These are phyloP conservation scores for Harringtonia aguacate DNA, from an alignment of 2,329 filamentous ascomycete genomes.

Conservation along the genomic window DNA sequence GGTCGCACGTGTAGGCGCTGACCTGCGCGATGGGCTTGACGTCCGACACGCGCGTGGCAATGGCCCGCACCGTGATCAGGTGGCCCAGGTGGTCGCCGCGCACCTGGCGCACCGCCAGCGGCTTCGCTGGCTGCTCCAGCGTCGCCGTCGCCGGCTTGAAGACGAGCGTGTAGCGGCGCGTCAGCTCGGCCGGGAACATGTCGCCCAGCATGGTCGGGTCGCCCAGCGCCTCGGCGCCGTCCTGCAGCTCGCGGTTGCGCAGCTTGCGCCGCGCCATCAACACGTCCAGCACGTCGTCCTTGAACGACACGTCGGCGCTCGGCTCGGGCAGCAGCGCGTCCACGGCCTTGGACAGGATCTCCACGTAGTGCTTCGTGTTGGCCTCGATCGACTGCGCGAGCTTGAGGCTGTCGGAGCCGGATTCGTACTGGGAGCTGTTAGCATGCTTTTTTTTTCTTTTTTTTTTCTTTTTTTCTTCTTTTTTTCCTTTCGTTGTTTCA, in stretches of 20 bases:
- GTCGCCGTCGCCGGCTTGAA: slow-evolving; percentile 84
- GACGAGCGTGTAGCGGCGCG: slow-evolving; percentile 85
- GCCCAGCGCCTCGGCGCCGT: slow-evolving; percentile 53
- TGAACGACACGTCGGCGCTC: slow-evolving; percentile 76
- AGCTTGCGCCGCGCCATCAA: slow-evolving; percentile 86
- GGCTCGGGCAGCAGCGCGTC: slow-evolving; percentile 78
- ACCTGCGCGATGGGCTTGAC: slow-evolving; percentile 97
- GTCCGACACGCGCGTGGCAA: slow-evolving; percentile 89
- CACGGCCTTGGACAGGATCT: slow-evolving; percentile 78
- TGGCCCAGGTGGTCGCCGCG: slow-evolving; percentile 86
- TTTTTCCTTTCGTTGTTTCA: no score
- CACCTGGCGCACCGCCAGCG: slow-evolving; percentile 84
- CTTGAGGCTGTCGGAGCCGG: slow-evolving; percentile 54
- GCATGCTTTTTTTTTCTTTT: no score
- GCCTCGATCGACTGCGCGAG: slow-evolving; percentile 76
- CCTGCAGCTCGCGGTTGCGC: slow-evolving; percentile 67
- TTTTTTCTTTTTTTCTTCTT: no score
- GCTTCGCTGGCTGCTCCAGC: slow-evolving; percentile 49
- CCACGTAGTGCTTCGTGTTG: slow-evolving; percentile 93
- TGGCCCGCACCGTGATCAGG: slow-evolving; percentile 88
- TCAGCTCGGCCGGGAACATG: slow-evolving; percentile 85
- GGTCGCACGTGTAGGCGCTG: slow-evolving; percentile 94
- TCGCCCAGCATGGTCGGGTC: slow-evolving; percentile 58
- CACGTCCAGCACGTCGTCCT: slow-evolving; percentile 93
- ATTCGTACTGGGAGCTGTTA: slow-evolving; percentile 44